Evolutionary conservation across 148 eudicot genomes (phyloP), one percentile per base, ranked within the genome.

Genomic region (Camellia japonica): DNA sequence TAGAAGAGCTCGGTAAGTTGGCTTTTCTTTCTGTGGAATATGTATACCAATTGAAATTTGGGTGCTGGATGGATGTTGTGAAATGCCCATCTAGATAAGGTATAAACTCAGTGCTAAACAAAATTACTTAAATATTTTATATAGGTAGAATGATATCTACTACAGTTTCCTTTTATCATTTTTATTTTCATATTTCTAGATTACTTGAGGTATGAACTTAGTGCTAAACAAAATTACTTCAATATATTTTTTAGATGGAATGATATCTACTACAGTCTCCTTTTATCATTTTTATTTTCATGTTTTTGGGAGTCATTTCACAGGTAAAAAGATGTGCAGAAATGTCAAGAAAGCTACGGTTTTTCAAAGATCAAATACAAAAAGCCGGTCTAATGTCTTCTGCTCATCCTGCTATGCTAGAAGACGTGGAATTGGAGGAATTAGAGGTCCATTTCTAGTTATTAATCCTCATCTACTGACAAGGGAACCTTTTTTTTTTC

Each of bases 261-360:
- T 59, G 67, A 59, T 30, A 20, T 83, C 18, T 62, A 64, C 60
- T 11, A 4, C 62, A 60, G 49, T 56, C 30, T 54, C 46, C 38
- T 47, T 56, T 80, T 64, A n/a, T 60, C 16, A 18, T 13, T 56
- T 70, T 66, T 16, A 7, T 11, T 67, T 58, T 49, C 16, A 67
- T 56, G n/a, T 30, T 30, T 47, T 64, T 43, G 66, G 64, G 65
- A 49, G 59, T 54, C 23, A 43, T 82, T 79, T 81, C 80, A 65
- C 85, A 96, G 99, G 99, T 96, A 66, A 96, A 96, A 89, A 87
- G 98, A 81, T 96, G 99, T 83, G 99, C 98, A 58, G 99, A 96
- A 87, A 96, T 96, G 98, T 94, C 97, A 80, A 88, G 99, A 87
- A 96, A 91, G 80, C 87, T 96, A 84, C 90, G 97, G 13, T 96